Evolutionary conservation across 179 eudicot species (phyloP).

Genomic region (Camellia oleifera): DNA sequence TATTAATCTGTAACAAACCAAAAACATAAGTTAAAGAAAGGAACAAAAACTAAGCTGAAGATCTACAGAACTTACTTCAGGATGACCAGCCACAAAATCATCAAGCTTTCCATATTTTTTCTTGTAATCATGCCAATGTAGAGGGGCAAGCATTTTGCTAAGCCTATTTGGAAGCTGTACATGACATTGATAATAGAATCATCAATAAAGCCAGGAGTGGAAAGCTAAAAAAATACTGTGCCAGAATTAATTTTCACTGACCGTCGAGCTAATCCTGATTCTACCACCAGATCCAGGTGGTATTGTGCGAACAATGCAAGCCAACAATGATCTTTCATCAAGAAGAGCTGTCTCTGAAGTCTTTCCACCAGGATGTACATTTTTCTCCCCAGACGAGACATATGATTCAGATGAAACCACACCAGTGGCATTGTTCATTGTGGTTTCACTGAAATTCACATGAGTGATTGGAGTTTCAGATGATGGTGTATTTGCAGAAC

Average conservation of each 20-base stretch:
- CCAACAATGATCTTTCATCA: slow-evolving; percentile 83
- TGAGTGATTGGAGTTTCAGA: slow-evolving; percentile 38
- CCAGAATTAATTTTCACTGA: slow-evolving; percentile 26
- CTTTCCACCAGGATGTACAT: slow-evolving; percentile 31
- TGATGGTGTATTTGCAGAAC: slow-evolving; percentile 41
- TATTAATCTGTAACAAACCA: neutral
- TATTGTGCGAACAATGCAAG: slow-evolving; percentile 86
- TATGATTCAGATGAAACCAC: slow-evolving; percentile 37
- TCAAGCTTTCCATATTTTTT: slow-evolving; percentile 93
- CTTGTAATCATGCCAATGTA: slow-evolving; percentile 97
- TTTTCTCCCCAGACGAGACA: slow-evolving; percentile 43
- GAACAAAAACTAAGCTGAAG: neutral
- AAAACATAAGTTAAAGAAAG: too few species aligned
- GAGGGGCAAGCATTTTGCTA: slow-evolving; percentile 96
- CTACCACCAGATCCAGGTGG: slow-evolving; percentile 91
- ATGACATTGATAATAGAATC: slow-evolving; percentile 1
- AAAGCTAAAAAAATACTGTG: neutral
- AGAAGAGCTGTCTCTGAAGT: slow-evolving; percentile 54
- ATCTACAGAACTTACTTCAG: slow-evolving; percentile 61
- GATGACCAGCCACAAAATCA: slow-evolving; percentile 87
- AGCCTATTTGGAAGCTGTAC: slow-evolving; percentile 97
- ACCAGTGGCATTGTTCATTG: slow-evolving; percentile 31
- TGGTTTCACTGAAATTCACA: slow-evolving; percentile 37
- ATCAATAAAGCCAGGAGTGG: slow-evolving; percentile 5
- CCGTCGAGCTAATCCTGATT: slow-evolving; percentile 94